A percentile compares a stretch with the other conserved stretches of the same genome.
phyloP scores from a whole-genome alignment of 495 filamentous ascomycete genomes.

The Penicillium malachiteum region DNA sequence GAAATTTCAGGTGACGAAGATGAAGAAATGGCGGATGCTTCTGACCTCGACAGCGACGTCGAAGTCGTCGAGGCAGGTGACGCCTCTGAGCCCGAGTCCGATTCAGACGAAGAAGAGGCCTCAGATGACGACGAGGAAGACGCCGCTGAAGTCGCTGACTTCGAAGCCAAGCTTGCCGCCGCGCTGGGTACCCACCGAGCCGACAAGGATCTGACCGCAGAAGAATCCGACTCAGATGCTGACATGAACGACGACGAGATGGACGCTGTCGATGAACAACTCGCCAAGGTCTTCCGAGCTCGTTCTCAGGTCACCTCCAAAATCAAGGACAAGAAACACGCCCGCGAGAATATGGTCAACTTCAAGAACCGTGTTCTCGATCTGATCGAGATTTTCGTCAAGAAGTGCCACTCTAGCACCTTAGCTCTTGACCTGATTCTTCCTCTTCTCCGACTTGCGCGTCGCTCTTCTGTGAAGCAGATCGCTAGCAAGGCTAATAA shows the following conservation, averaged over 20 bases:
- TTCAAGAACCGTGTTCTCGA: conserved; percentile 95
- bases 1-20: conserved; percentile 41
- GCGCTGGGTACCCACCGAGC: conserved; percentile 65
- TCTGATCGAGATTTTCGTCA: conserved; percentile 80
- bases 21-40: conserved; percentile 34
- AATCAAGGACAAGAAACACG: conserved; percentile 79
- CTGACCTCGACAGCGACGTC: conserved; percentile 32
- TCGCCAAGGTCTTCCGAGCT: conserved; percentile 80
- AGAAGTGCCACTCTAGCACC: conserved; percentile 66
- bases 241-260: conserved; percentile 96
- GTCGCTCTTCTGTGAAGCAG: conserved; percentile 65
- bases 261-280: conserved; percentile 79
- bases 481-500: conserved; percentile 69
- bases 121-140: conserved; percentile 41
- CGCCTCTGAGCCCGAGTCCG: conserved; percentile 31
- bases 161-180: conserved; percentile 76
- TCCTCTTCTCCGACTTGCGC: conserved; percentile 58
- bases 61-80: conserved; percentile 30
- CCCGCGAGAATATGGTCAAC: conserved; percentile 84
- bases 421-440: conserved; percentile 67
- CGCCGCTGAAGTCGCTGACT: conserved; percentile 55
- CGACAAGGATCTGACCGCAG: conserved; percentile 52
- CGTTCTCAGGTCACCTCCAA: conserved; percentile 59
- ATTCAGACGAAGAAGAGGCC: conserved; percentile 36
- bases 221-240: conserved; percentile 61